Conservation (phyloP, 768 basidiomycete species). For the Tricholoma bakamatsutake region DNA sequence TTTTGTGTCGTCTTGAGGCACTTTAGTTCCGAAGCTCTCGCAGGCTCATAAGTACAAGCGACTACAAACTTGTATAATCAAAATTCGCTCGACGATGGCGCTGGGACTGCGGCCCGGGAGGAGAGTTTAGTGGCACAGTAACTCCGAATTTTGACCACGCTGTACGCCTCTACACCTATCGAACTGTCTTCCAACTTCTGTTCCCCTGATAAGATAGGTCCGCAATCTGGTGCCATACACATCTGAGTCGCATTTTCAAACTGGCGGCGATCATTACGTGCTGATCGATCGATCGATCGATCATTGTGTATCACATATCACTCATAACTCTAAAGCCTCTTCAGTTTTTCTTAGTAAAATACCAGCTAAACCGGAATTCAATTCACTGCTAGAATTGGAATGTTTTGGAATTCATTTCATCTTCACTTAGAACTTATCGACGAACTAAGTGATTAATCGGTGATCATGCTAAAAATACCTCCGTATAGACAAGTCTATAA, state of each 20-base stretch:
- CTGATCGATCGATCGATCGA: neutral
- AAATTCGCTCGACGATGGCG: too few species aligned
- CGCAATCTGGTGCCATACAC: neutral
- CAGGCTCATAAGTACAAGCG: neutral
- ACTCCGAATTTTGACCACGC: neutral
- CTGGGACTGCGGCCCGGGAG: too few species aligned
- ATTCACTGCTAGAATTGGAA: neutral
- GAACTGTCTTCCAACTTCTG: neutral
- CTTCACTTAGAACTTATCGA: neutral
- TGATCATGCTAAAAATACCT: neutral
- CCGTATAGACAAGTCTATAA: neutral
- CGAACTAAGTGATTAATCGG: neutral
- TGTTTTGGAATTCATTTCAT: neutral
- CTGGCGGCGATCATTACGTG: neutral
- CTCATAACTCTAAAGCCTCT: too few species aligned
- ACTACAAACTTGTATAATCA: too few species aligned
- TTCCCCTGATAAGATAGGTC: neutral
- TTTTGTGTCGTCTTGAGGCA: neutral
- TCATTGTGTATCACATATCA: neutral
- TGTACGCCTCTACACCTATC: neutral
- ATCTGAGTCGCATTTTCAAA: too few species aligned
- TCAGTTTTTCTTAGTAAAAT: neutral
- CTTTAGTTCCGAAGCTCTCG: neutral
- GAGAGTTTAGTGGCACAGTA: neutral
- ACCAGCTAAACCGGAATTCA: neutral